phyloP scores from a whole-genome alignment of 495 filamentous ascomycete genomes.

The Neurospora sp. region DNA sequence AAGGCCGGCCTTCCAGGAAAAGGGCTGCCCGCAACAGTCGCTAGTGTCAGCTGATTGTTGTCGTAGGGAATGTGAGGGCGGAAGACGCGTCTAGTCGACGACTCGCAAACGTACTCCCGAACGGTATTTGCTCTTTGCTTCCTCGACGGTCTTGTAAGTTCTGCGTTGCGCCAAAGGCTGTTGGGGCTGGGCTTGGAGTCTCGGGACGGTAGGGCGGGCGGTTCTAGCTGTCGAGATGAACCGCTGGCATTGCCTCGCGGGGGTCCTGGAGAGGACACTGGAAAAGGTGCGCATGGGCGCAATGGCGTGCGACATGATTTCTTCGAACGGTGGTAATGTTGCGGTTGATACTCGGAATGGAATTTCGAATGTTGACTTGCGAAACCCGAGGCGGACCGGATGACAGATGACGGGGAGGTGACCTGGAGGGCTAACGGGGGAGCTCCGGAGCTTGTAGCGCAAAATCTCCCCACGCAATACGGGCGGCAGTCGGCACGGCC shows the following conservation, averaged over 20 bases:
- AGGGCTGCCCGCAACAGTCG: slow-evolving; percentile 45
- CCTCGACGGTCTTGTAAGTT: slow-evolving; percentile 43
- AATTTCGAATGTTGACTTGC: neutral
- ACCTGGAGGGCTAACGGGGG: neutral
- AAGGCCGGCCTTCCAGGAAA: slow-evolving; percentile 80
- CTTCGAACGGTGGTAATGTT: neutral
- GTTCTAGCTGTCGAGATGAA: slow-evolving; percentile 18
- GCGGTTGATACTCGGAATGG: neutral
- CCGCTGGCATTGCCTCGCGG: slow-evolving; percentile 16
- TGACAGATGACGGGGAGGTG: neutral
- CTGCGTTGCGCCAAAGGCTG: slow-evolving; percentile 25
- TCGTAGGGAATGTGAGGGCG: neutral
- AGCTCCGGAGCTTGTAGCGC: neutral
- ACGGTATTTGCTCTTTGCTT: slow-evolving; percentile 41
- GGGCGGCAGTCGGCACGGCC: neutral
- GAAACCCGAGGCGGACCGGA: neutral
- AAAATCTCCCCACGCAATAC: neutral
- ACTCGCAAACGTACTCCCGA: slow-evolving; percentile 32
- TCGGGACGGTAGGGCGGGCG: slow-evolving; percentile 5
- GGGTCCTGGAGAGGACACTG: slow-evolving; percentile 12
- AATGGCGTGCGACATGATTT: slow-evolving; percentile 18
- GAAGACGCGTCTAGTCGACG: neutral
- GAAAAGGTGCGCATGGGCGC: slow-evolving; percentile 14
- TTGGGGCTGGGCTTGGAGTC: slow-evolving; percentile 12
- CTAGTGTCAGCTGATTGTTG: neutral